phyloP scores from a whole-genome alignment of 495 filamentous ascomycete genomes.

The Evernia prunastri region DNA sequence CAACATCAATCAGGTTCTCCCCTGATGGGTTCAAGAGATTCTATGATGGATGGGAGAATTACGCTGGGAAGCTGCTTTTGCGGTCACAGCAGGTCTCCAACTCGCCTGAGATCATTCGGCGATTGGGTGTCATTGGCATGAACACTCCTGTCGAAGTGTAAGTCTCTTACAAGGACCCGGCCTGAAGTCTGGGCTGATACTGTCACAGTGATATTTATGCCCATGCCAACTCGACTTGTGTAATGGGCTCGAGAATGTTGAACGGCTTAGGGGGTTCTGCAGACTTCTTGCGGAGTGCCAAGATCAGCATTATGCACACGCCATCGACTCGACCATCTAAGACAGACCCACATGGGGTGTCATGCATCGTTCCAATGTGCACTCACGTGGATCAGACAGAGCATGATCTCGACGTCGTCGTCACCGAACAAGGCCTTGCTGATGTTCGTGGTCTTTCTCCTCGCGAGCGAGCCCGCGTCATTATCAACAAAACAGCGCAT shows the following conservation, averaged over 20 bases:
- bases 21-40: constrained; percentile 89
- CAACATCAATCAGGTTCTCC: constrained; percentile 86
- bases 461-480: constrained; percentile 73
- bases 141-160: constrained; percentile 88
- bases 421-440: constrained; percentile 82
- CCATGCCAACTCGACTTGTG: constrained; percentile 89
- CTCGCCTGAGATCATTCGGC: constrained; percentile 88
- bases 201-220: constrained; percentile 69
- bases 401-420: constrained; percentile 81
- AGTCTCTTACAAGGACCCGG: background rate
- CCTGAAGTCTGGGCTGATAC: background rate
- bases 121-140: constrained; percentile 87
- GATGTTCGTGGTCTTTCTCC: constrained; percentile 80
- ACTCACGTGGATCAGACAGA: constrained; percentile 84
- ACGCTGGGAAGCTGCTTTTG: constrained; percentile 77
- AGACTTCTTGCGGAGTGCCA: constrained; percentile 77
- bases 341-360: constrained; percentile 74
- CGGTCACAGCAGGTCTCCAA: constrained; percentile 85
- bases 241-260: constrained; percentile 86
- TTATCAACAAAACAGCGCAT: constrained; percentile 85
- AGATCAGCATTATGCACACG: constrained; percentile 94
- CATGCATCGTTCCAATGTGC: constrained; percentile 59
- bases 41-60: constrained; percentile 78
- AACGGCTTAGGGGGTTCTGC: constrained; percentile 86
- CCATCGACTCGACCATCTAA: constrained; percentile 73